phyloP scores from a whole-genome alignment of 352 stramenopile species.

The Phytopythium oedochilum region DNA sequence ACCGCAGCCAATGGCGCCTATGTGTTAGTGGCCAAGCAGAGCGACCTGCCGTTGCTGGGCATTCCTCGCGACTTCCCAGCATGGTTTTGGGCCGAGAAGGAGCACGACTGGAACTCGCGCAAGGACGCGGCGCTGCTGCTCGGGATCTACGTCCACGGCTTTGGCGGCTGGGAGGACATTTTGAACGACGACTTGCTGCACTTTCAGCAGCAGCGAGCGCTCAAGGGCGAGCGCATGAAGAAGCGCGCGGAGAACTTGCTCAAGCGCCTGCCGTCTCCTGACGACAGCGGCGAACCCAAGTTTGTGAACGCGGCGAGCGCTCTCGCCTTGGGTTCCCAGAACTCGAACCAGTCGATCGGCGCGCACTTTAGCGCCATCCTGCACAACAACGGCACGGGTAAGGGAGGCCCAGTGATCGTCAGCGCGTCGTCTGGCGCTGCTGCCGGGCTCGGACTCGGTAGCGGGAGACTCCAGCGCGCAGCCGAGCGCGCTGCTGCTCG shows the following conservation, averaged over 20 bases:
- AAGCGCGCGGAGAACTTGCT: slow-evolving; percentile 81
- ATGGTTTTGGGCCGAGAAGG: slow-evolving; percentile 78
- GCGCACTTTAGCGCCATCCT: slow-evolving; percentile 78
- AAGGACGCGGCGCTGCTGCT: slow-evolving; percentile 81
- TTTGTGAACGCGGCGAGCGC: slow-evolving; percentile 55
- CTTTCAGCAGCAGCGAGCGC: slow-evolving; percentile 72
- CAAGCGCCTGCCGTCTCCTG: slow-evolving; percentile 61
- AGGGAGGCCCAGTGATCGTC: slow-evolving; percentile 3
- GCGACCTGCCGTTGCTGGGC: slow-evolving; percentile 57
- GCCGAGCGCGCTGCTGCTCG: slow-evolving; percentile 54
- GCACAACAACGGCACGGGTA: slow-evolving; percentile 29
- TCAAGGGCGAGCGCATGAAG: slow-evolving; percentile 82
- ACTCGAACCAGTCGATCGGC: slow-evolving; percentile 52
- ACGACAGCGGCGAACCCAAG: slow-evolving; percentile 46
- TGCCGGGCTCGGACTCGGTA: slow-evolving; percentile 12
- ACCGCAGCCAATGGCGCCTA: slow-evolving; percentile 57
- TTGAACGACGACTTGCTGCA: slow-evolving; percentile 75
- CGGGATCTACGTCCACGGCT: slow-evolving; percentile 82
- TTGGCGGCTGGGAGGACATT: slow-evolving; percentile 85
- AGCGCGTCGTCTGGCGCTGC: slow-evolving; percentile 8
- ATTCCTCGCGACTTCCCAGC: slow-evolving; percentile 57
- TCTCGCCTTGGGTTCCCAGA: slow-evolving; percentile 24
- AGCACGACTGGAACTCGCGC: slow-evolving; percentile 71
- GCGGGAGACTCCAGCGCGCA: slow-evolving; percentile 55
- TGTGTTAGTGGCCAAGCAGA: slow-evolving; percentile 64